Percentiles rank a stretch among this genome's conserved stretches.
phyloP scores from a whole-genome alignment of 2,329 filamentous ascomycete species.

The Colletotrichum sp. region DNA sequence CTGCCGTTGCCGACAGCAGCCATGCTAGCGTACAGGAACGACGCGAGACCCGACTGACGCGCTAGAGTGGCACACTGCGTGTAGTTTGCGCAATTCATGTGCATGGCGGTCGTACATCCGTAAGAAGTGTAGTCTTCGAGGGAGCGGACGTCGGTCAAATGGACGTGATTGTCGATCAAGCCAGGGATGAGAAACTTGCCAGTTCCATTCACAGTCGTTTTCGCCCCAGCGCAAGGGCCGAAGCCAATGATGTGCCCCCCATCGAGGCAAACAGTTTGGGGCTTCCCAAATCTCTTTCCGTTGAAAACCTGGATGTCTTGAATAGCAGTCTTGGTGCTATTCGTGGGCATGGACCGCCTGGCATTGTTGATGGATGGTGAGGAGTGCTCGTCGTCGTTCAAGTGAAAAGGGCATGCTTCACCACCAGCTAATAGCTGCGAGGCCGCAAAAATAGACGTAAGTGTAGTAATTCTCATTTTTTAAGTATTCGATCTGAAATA shows the following conservation, averaged over 20 bases:
- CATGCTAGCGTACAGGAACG: neutral
- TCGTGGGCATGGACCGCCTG: neutral
- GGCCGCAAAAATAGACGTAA: neutral
- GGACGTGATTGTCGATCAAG: conserved; percentile 29
- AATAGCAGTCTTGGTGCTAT: neutral
- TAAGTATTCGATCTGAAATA: neutral
- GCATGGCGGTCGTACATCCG: conserved; percentile 29
- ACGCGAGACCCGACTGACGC: neutral
- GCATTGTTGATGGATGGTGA: neutral
- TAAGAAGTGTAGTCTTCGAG: conserved; percentile 26
- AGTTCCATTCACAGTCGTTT: conserved; percentile 22
- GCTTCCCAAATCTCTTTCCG: neutral
- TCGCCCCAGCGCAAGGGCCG: neutral
- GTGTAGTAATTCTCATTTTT: neutral
- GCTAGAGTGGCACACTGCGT: conserved; percentile 42
- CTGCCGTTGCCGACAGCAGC: neutral
- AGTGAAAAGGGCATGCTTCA: neutral
- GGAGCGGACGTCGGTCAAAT: conserved; percentile 22
- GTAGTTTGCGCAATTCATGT: conserved; percentile 29
- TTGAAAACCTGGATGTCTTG: neutral
- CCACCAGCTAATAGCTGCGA: neutral
- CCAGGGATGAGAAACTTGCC: conserved; percentile 28
- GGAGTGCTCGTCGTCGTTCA: neutral
- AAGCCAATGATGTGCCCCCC: neutral
- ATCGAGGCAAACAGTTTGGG: neutral